Evolutionary conservation across 2,329 filamentous ascomycete species (phyloP), one percentile per base, ranked within the genome.

Genomic region (Ceratocystis alfenasii): DNA sequence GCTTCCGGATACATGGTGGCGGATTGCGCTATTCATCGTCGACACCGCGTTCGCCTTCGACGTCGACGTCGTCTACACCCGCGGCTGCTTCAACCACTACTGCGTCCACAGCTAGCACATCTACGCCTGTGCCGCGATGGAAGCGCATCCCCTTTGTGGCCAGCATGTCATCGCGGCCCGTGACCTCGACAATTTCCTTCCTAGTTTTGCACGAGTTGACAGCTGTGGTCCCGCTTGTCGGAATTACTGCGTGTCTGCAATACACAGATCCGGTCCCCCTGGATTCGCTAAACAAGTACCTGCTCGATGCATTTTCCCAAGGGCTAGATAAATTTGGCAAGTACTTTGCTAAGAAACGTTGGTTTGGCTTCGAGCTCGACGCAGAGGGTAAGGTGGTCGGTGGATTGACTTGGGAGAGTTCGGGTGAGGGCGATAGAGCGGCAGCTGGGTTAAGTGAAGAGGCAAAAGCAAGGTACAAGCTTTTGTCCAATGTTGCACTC

Each of bases 141-240:
- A 41, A 60, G 8, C 59, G 60, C 20, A 63, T 65, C 28, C 80
- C 78, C 64, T 89, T 91, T 76, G 86, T 89, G 0, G 75, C 78
- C 0, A 84, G 85, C 0, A 83, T 99, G 2, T 83, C 86, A 66
- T 80, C 82, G 65, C 91, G 91, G 0, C 94, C 94, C 0, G 75
- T 91, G 57, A 89, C 89, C 0, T 90, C 96, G 76, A 80, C 95
- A 53, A 84, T 87, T 1, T 87, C 93, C 0, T 99, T 99, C 74
- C 79, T 97, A 10, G 78, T 96, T 48, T 81, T 99, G 0, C 94
- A 99, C 78, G 94, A 99, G 75, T 74, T 96, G 57, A 97, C 94
- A 0, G 93, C 94, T 8, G 77, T 96, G 10, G 75, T 93, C 1
- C 93, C 93, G 0, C 76, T 97, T 0, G 74, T 95, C 48, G 87